Evolutionary conservation across 768 basidiomycete genomes (phyloP).

Genomic region (Suillus sp.): DNA sequence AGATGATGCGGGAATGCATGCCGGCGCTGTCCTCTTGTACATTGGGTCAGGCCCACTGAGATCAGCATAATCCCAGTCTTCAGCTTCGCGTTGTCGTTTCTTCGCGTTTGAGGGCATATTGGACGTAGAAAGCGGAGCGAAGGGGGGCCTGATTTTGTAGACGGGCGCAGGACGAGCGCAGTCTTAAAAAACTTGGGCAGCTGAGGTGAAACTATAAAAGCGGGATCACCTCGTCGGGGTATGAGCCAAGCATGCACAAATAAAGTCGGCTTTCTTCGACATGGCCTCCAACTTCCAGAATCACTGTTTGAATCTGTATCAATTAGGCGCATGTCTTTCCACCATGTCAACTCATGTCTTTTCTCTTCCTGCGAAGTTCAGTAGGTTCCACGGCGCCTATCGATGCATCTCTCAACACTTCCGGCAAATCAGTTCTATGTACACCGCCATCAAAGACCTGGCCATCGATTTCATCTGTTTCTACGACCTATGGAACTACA

Average conservation of each 20-base stretch:
- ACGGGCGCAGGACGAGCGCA: background rate
- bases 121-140: background rate
- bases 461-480: background rate
- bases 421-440: background rate
- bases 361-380: background rate
- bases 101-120: conserved; percentile 8
- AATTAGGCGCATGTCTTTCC: too few relatives aligned
- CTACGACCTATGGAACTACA: background rate
- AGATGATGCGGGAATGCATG: conserved; percentile 11
- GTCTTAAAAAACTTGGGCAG: conserved; percentile 1
- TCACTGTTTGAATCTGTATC: background rate
- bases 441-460: background rate
- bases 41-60: conserved; percentile 14
- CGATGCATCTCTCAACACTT: background rate
- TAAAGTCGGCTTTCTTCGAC: background rate
- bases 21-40: conserved; percentile 12
- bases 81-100: conserved; percentile 12
- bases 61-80: conserved; percentile 17
- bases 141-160: background rate
- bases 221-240: background rate
- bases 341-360: background rate
- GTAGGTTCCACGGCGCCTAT: background rate
- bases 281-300: background rate
- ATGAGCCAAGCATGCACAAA: conserved; percentile 9
- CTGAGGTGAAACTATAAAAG: conserved; percentile 9